These are phyloP conservation scores for Dactylonectria macrodidyma DNA, from an alignment of 2,329 filamentous ascomycete species.

Conservation along the genomic window DNA sequence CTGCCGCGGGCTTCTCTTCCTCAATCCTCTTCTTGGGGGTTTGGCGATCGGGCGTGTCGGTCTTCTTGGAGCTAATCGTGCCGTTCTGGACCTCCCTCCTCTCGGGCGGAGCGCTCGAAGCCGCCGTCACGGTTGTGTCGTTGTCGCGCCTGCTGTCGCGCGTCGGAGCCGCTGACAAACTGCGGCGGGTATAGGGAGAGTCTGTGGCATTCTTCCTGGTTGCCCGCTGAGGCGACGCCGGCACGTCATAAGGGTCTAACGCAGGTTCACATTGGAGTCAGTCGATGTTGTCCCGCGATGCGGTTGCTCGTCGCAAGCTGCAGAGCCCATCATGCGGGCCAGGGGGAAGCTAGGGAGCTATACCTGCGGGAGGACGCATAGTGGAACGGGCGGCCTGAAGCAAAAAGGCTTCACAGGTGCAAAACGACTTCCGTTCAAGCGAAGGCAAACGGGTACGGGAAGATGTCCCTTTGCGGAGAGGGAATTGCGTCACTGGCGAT, in stretches of 20 bases:
- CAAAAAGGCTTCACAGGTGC: background rate
- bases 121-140: constrained; percentile 30
- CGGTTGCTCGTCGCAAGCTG: constrained; percentile 7
- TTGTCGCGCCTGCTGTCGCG: constrained; percentile 25
- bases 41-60: constrained; percentile 11
- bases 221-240: constrained; percentile 36
- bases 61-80: background rate
- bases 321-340: background rate
- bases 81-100: constrained; percentile 8
- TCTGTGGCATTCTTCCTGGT: constrained; percentile 28
- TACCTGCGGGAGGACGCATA: constrained; percentile 15
- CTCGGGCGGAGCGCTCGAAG: constrained; percentile 1
- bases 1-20: constrained; percentile 12
- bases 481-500: constrained; percentile 23
- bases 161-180: constrained; percentile 7
- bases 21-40: constrained; percentile 18
- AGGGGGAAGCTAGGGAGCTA: constrained; percentile 8
- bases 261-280: constrained; percentile 8
- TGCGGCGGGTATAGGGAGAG: constrained; percentile 29
- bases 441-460: background rate
- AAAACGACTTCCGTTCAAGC: background rate
- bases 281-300: constrained; percentile 1
- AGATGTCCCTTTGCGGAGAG: constrained; percentile 13
- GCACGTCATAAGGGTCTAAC: constrained; percentile 46
- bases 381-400: constrained; percentile 19